A percentile compares a stretch with the other conserved stretches of the same genome.
phyloP scores from a whole-genome alignment of 129 eudicot genomes.

The Erigeron canadensis region DNA sequence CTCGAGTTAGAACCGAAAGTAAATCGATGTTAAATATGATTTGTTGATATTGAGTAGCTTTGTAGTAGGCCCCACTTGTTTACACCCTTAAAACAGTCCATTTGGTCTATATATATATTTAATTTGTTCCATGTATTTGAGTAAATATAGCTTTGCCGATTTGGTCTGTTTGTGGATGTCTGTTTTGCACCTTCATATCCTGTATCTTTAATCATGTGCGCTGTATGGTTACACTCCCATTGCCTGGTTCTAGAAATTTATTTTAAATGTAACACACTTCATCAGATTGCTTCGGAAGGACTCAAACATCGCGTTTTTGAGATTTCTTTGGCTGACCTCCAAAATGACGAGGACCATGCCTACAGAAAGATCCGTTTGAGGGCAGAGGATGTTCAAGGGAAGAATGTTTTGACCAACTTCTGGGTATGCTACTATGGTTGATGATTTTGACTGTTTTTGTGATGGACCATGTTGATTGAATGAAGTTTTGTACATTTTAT shows the following conservation, averaged over 20 bases:
- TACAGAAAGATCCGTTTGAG: slow-evolving; percentile 1
- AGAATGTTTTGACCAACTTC: not conserved
- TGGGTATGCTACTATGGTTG: not conserved
- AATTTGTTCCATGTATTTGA: no score
- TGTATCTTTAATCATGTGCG: not conserved
- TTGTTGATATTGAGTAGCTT: no score
- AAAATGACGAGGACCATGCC: not conserved
- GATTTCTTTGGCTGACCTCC: slow-evolving; percentile 2
- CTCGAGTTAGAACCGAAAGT: no score
- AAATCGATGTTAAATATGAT: no score
- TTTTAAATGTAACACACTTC: not conserved
- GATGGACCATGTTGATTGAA: not conserved
- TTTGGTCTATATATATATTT: no score
- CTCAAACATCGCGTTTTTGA: slow-evolving; percentile 5
- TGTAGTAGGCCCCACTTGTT: no score
- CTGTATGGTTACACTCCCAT: not conserved
- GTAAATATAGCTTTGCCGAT: no score
- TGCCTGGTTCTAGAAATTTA: not conserved
- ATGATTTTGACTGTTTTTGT: not conserved
- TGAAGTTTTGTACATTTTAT: not conserved
- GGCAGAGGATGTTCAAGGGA: not conserved
- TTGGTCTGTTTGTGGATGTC: no score
- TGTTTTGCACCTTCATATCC: no score
- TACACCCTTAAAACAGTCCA: no score
- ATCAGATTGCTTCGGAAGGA: slow-evolving; percentile 7